Base-by-base conservation (phyloP, 371 early-diverging fungal genomes). In the Rhizopus stolonifer region DNA sequence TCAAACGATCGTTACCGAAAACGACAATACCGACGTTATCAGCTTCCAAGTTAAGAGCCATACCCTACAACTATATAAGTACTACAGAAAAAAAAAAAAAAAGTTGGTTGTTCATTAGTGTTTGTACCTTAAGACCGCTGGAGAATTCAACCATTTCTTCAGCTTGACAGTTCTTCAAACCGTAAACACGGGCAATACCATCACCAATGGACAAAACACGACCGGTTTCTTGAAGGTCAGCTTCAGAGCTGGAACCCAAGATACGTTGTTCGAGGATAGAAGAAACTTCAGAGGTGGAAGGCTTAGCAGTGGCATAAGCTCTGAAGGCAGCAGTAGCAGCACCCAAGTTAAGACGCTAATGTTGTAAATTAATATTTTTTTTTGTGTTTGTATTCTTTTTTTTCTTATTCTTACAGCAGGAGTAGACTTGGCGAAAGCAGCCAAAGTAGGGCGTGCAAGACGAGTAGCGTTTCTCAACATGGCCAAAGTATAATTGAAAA, bases 131-230 rank as follows among this genome's bases (percentile, higher is more conserved):
- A 54, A 96, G 80, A 72, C 96, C 96, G 72, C 89, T 88, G 64
- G 93, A 92, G 87, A 96, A 96, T 66, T 96, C 96, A 72, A 96
- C 96, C 96, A 96, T 95, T 84, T 96, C 96, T 81, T 96, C 96
- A 67, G 96, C 95, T 82, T 96, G 95, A 67, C 86, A 85, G 80
- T 96, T 96, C 84, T 91, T 92, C 71, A 96, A 82, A 55, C 96
- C 96, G 58, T 94, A 95, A 59, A 96, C 94, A 87, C 95, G 94
- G 62, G 96, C 96, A 80, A 96, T 95, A 93, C 96, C 96, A 80
- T 96, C 96, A 87, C 96, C 96, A 68, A 96, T 93, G 69, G 95
- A 94, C 70, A 96, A 82, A 57, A 96, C 96, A 71, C 96, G 91
- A 58, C 96, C 96, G 51, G 95, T 95, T 81, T 95, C 95, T 74